Evolutionary conservation across 345 rosid species (phyloP).

Genomic region (Ricinus communis): DNA sequence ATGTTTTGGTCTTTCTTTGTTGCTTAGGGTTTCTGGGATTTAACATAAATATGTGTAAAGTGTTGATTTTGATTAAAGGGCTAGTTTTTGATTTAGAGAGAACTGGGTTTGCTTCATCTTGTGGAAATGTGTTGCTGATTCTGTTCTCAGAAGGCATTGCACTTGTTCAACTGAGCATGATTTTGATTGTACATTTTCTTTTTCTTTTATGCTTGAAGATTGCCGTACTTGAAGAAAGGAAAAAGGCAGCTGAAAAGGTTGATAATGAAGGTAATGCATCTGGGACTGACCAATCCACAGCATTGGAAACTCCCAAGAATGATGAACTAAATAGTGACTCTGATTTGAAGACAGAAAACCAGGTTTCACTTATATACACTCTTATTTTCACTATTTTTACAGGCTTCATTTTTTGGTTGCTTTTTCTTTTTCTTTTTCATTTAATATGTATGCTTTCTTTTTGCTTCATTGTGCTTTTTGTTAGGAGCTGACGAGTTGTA

Average conservation of each 20-base stretch:
- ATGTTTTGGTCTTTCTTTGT: background rate
- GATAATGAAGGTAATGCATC: constrained; percentile 42
- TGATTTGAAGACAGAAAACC: constrained; percentile 33
- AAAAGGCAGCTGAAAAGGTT: constrained; percentile 40
- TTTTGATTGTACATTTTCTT: background rate
- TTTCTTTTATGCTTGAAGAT: constrained; percentile 39
- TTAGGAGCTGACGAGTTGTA: no score
- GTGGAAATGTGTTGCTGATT: background rate
- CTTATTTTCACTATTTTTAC: no score
- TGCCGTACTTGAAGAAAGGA: constrained; percentile 67
- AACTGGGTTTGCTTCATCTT: background rate
- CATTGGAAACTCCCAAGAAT: constrained; percentile 29
- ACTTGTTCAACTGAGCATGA: background rate
- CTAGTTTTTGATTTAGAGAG: background rate
- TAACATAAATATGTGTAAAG: background rate
- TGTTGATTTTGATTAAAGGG: background rate
- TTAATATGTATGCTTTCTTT: background rate
- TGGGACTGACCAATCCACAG: constrained; percentile 35
- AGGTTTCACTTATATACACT: constrained; percentile 28
- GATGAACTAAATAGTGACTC: constrained; percentile 36
- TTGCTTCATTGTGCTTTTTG: background rate
- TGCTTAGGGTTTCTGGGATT: constrained; percentile 10
- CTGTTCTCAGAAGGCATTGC: background rate
- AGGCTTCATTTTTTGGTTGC: no score
- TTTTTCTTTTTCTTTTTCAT: background rate